Percentiles rank a stretch among this genome's conserved stretches.
Evolutionary conservation across 805 yeast species (phyloP).

Genomic region (Wickerhamiella musiphila): DNA sequence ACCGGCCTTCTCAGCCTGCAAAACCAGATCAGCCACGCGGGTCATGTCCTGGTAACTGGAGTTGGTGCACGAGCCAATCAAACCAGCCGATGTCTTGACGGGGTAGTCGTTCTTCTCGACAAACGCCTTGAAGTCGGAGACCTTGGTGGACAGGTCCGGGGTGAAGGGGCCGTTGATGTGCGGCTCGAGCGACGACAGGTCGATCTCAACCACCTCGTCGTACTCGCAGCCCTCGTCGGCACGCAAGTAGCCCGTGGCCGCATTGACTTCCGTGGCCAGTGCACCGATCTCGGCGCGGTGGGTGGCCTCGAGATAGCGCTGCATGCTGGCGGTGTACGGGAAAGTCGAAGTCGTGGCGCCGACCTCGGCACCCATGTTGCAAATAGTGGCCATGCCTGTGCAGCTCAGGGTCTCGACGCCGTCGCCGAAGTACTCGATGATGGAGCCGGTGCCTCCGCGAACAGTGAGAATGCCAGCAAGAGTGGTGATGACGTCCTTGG

Average conservation of each 20-base stretch:
- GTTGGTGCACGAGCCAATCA: conserved; percentile 97
- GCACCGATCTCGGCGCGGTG: conserved; percentile 69
- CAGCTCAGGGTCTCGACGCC: conserved; percentile 81
- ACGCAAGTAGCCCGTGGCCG: conserved; percentile 34
- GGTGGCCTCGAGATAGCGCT: conserved; percentile 66
- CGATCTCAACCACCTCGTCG: conserved; percentile 83
- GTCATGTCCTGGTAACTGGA: conserved; percentile 97
- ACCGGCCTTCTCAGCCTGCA: conserved; percentile 82
- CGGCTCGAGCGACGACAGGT: conserved; percentile 80
- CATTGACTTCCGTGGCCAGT: conserved; percentile 47
- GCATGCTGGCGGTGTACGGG: conserved; percentile 79
- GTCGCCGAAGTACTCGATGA: conserved; percentile 91
- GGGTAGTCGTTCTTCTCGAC: conserved; percentile 88
- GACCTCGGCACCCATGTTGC: conserved; percentile 99
- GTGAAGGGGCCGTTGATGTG: conserved; percentile 97
- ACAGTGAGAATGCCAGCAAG: conserved; percentile 88
- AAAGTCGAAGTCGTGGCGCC: conserved; percentile 97
- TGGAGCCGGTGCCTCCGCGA: conserved; percentile 94
- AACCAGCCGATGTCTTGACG: conserved; percentile 75
- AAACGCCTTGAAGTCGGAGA: conserved; percentile 67
- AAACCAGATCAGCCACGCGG: conserved; percentile 82
- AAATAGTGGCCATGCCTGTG: conserved; percentile 99
- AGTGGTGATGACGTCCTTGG: conserved; percentile 88
- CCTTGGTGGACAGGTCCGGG: conserved; percentile 93
- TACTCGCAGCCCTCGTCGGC: conserved; percentile 92